Evolutionary conservation across 208 protist genomes (phyloP), one percentile per base, ranked within the genome.

Genomic region (Hexamita inflata): DNA sequence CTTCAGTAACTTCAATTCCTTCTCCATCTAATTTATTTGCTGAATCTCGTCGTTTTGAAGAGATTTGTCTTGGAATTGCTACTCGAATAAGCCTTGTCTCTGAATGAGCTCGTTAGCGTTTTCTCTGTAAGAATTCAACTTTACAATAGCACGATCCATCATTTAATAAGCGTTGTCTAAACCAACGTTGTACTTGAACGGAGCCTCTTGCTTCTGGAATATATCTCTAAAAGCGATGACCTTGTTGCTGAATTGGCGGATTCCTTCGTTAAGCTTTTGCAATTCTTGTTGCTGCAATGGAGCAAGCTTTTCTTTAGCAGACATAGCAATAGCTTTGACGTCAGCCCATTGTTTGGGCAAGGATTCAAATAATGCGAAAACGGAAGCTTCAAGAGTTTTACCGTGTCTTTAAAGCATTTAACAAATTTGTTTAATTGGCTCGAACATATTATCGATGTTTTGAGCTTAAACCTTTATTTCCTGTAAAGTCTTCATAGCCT

Each of bases 1-100:
- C 59, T 82, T 82, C 30, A 82, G 26, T 7, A 75, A 32, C 15
- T 32, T 0, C 0, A 82, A 32, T 28, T 82, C 76, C 35, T 40
- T 73, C 35, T 77, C 11, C 13, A 65, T 67, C 7, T 40, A 19
- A 2, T 2, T 9, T 26, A 77, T 29, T 1, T 68, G 13, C 19
- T 7, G 11, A 59, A 64, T 57, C 19, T 66, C 59, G 1, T 77
- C 39, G 0, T 19, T 53, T 53, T n/a, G n/a, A n/a, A n/a, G n/a
- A n/a, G n/a, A n/a, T n/a, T n/a, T n/a, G n/a, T 53, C 19, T 4
- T 4, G 11, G 19, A 53, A 53, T 53, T 4, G 19, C 4, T 4
- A 53, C 4, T 53, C 45, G 19, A 53, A 53, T 53, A 53, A 19
- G 4, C 19, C 19, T 53, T 53, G 45, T 53, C 19, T 53, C 19